These are phyloP conservation scores for Penicillium maclennaniae DNA, from an alignment of 495 filamentous ascomycete species.

Conservation along the genomic window DNA sequence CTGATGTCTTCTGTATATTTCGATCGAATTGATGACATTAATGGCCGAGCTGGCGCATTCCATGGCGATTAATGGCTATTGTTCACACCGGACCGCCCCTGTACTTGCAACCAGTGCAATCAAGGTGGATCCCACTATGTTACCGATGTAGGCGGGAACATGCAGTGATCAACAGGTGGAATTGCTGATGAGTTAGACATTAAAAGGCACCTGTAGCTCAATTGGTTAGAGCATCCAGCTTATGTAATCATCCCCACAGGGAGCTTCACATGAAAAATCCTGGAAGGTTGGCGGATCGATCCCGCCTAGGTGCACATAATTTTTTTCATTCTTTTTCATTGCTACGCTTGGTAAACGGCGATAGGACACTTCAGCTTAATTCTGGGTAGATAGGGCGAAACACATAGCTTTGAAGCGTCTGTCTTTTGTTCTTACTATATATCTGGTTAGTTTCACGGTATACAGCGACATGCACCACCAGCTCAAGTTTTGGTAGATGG, in stretches of 20 bases:
- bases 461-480: too few species aligned
- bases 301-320: background rate
- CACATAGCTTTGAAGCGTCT: too few species aligned
- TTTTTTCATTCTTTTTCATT: background rate
- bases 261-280: slow-evolving; percentile 3
- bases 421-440: too few species aligned
- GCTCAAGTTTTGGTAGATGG: too few species aligned
- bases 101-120: background rate
- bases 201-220: slow-evolving; percentile 2
- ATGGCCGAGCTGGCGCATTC: background rate
- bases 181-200: background rate
- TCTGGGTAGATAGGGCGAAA: too few species aligned
- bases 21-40: background rate
- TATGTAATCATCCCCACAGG: slow-evolving; percentile 3
- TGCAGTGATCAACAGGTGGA: background rate
- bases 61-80: background rate
- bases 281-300: slow-evolving; percentile 6
- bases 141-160: background rate
- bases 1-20: background rate
- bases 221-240: background rate
- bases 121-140: background rate
- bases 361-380: too few species aligned
- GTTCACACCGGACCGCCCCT: background rate
- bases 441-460: too few species aligned
- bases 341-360: background rate